These are phyloP conservation scores for Diplocarpon mali DNA, from an alignment of 2,329 filamentous ascomycete species.

Conservation along the genomic window DNA sequence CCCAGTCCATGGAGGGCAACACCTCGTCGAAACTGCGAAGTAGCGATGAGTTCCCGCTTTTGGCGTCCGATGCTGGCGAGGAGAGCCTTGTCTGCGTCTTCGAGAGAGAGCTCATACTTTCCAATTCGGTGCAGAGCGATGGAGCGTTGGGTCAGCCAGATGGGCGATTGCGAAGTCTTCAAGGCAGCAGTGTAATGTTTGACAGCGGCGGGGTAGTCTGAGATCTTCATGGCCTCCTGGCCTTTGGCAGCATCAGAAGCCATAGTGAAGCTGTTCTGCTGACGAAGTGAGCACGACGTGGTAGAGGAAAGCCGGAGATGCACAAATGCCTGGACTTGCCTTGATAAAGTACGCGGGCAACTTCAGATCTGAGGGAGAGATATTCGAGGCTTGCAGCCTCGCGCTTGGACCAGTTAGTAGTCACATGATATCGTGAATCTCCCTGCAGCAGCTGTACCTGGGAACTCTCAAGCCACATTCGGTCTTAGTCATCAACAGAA, in stretches of 20 bases:
- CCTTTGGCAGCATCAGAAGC: slow-evolving; percentile 37
- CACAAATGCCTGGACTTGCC: no score
- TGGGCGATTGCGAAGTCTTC: slow-evolving; percentile 57
- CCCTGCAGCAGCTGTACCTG: no score
- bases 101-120: slow-evolving; percentile 52
- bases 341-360: neutral
- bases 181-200: slow-evolving; percentile 57
- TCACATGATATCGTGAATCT: no score
- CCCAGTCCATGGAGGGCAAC: slow-evolving; percentile 61
- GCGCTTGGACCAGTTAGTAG: no score
- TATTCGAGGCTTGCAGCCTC: no score
- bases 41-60: slow-evolving; percentile 62
- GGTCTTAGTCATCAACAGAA: no score
- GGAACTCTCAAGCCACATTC: no score
- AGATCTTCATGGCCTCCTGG: slow-evolving; percentile 47
- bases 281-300: no score
- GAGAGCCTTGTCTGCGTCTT: slow-evolving; percentile 58
- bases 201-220: slow-evolving; percentile 59
- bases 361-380: neutral
- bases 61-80: slow-evolving; percentile 53
- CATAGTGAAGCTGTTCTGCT: no score
- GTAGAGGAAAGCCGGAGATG: no score
- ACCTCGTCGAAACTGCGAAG: slow-evolving; percentile 73
- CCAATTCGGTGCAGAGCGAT: slow-evolving; percentile 61
- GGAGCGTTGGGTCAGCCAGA: slow-evolving; percentile 74